Evolutionary conservation across 192 early-diverging fungal genomes (phyloP).

Genomic region (Podila clonocystis): DNA sequence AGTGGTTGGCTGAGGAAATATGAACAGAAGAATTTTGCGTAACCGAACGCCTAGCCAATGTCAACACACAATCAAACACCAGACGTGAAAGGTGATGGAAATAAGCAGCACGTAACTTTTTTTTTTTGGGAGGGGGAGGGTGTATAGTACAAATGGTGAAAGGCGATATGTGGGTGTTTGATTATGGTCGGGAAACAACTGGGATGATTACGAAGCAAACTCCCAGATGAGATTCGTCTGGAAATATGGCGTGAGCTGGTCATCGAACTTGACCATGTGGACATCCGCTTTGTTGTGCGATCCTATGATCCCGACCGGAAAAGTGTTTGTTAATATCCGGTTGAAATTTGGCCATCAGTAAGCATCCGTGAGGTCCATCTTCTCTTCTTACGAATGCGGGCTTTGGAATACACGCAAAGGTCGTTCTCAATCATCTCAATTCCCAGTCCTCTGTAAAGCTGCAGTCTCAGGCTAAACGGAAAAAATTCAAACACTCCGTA

Average conservation of each 20-base stretch:
- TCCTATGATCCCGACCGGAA: conserved; percentile 8
- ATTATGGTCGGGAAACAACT: no score
- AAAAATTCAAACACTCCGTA: background rate
- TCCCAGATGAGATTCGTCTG: conserved; percentile 51
- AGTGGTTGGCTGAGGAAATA: no score
- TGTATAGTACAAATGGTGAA: no score
- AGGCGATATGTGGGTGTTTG: no score
- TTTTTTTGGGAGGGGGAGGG: no score
- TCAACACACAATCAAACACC: no score
- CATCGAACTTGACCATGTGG: conserved; percentile 39
- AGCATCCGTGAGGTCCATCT: background rate
- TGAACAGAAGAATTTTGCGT: no score
- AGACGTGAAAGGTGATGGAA: no score
- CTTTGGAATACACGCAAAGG: conserved; percentile 36
- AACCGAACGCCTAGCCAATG: no score
- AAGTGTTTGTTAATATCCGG: background rate
- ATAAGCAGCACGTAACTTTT: no score
- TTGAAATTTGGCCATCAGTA: background rate
- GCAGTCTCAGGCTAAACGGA: conserved; percentile 29
- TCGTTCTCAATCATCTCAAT: conserved; percentile 54
- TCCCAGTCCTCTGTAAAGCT: conserved; percentile 50
- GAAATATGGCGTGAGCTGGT: conserved; percentile 32
- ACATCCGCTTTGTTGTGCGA: conserved; percentile 26
- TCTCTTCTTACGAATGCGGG: conserved; percentile 46
- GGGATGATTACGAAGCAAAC: conserved; percentile 27